phyloP scores from a whole-genome alignment of 148 eudicot genomes.

The Cornus kousa region DNA sequence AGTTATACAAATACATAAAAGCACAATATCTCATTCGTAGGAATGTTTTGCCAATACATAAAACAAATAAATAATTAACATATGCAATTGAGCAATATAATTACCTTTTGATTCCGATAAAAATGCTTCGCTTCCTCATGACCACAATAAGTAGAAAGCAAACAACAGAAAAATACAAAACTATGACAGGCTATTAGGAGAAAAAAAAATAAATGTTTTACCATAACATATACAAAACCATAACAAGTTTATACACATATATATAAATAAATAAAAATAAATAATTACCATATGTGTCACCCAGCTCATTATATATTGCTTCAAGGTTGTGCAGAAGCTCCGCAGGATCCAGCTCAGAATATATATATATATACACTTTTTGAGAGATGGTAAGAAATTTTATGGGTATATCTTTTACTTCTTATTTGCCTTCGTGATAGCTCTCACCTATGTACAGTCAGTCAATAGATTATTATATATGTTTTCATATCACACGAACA shows the following conservation, averaged over 20 bases:
- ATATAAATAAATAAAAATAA: background rate
- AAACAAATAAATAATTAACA: background rate
- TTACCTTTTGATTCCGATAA: slow-evolving; percentile 60
- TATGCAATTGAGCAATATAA: background rate
- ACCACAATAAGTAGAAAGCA: slow-evolving; percentile 14
- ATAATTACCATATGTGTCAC: slow-evolving; percentile 49
- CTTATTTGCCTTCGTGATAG: no score
- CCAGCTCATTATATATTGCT: slow-evolving; percentile 39
- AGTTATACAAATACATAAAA: background rate
- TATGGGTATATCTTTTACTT: no score
- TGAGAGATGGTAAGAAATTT: no score
- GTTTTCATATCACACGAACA: no score
- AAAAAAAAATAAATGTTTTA: slow-evolving; percentile 4
- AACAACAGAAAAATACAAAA: background rate
- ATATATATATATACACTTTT: no score
- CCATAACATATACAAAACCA: no score
- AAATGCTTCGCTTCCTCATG: slow-evolving; percentile 53
- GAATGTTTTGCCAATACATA: background rate
- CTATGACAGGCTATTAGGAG: background rate
- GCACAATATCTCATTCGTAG: background rate
- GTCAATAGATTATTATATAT: no score
- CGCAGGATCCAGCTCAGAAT: slow-evolving; percentile 42
- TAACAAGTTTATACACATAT: no score
- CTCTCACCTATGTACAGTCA: no score
- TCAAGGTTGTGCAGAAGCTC: slow-evolving; percentile 61